Conservation (phyloP, 2,329 filamentous ascomycete genomes). For the Aspergillus sp. region DNA sequence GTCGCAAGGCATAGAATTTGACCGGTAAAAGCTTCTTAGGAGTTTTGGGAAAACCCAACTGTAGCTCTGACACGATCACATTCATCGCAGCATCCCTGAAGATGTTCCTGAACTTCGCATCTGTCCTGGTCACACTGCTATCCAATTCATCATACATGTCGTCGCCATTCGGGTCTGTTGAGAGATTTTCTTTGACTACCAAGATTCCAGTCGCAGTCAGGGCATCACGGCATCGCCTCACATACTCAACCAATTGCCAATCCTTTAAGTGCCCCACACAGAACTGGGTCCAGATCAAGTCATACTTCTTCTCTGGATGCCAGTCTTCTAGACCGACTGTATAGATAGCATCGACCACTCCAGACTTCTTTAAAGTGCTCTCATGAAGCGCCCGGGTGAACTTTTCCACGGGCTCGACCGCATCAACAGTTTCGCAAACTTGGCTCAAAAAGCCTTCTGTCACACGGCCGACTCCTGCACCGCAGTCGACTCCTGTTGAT, state of each 20-base stretch:
- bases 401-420: conserved; percentile 77
- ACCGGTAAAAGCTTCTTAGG: conserved; percentile 60
- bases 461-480: conserved; percentile 72
- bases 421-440: conserved; percentile 64
- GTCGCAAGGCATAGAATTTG: conserved; percentile 68
- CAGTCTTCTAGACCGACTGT: conserved; percentile 70
- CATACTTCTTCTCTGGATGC: conserved; percentile 54
- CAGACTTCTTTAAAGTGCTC: conserved; percentile 30
- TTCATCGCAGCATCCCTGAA: conserved; percentile 64
- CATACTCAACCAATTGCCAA: conserved; percentile 59
- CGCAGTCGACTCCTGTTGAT: conserved; percentile 50
- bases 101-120: conserved; percentile 62
- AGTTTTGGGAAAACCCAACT: conserved; percentile 61
- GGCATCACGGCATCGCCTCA: conserved; percentile 53
- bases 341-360: conserved; percentile 57
- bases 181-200: conserved; percentile 75
- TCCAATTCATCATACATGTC: conserved; percentile 73
- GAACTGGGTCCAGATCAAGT: conserved; percentile 87
- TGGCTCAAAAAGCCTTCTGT: conserved; percentile 69
- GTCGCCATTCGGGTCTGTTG: conserved; percentile 42
- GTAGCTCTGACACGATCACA: conserved; percentile 64
- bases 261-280: conserved; percentile 79
- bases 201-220: conserved; percentile 46
- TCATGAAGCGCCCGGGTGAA: conserved; percentile 60
- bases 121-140: conserved; percentile 69